A percentile compares a stretch with the other conserved stretches of the same genome.
Conservation (phyloP, 1,284 basidiomycete genomes). For the Ustanciosporium gigantosporum region DNA sequence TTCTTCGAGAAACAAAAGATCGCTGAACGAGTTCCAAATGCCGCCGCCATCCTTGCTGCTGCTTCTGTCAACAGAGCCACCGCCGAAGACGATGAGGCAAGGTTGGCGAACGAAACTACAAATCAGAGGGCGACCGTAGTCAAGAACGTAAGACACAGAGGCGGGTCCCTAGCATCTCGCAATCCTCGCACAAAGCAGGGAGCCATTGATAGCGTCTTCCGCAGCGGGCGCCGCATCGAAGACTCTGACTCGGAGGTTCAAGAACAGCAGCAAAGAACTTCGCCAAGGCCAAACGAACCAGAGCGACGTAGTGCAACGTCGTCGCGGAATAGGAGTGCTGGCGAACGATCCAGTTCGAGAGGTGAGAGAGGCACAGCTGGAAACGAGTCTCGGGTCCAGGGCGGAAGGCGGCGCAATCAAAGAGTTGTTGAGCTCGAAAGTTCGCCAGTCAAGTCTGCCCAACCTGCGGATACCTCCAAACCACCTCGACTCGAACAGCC, state of each 20-base stretch:
- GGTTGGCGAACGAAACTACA: slow-evolving; percentile 15
- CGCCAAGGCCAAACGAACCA: too few species aligned
- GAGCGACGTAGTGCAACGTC: too few species aligned
- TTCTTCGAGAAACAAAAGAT: slow-evolving; percentile 75
- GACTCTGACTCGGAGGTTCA: too few species aligned
- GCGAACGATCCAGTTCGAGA: too few species aligned
- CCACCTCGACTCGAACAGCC: background rate
- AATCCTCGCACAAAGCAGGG: too few species aligned
- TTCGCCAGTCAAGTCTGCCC: slow-evolving; percentile 12
- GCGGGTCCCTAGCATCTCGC: too few species aligned
- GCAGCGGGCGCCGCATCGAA: too few species aligned
- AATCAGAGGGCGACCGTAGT: slow-evolving; percentile 10
- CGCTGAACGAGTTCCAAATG: slow-evolving; percentile 26
- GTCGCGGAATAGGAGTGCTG: too few species aligned
- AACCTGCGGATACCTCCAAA: background rate
- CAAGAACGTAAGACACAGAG: slow-evolving; percentile 12
- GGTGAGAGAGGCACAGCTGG: background rate
- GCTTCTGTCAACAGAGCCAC: background rate
- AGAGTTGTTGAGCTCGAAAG: slow-evolving; percentile 32
- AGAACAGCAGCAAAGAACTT: too few species aligned
- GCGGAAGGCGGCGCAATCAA: slow-evolving; percentile 14
- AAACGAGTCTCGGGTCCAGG: too few species aligned
- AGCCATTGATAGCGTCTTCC: too few species aligned
- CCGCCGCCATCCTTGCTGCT: background rate
- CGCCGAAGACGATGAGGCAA: slow-evolving; percentile 16